Percentiles rank a stretch among this genome's conserved stretches.
Conservation (phyloP, 2,329 filamentous ascomycete species). For the Microdochium paspali region DNA sequence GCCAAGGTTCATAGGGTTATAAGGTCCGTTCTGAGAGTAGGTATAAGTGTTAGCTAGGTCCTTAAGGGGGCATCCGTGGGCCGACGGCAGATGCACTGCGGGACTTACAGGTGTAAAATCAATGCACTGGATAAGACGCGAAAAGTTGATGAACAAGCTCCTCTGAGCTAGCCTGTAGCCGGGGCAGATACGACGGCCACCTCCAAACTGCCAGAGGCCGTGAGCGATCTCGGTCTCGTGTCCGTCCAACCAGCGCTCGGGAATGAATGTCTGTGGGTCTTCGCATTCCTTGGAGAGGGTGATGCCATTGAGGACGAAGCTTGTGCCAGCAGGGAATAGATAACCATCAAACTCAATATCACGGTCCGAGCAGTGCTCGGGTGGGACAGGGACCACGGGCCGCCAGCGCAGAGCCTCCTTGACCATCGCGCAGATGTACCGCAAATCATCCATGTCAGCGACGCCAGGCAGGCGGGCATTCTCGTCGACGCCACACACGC, state of each 20-base stretch:
- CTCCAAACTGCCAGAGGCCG: constrained; percentile 16
- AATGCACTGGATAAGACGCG: constrained; percentile 13
- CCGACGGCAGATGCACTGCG: no score
- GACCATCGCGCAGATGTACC: constrained; percentile 30
- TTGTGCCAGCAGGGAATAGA: constrained; percentile 30
- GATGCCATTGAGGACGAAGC: constrained; percentile 27
- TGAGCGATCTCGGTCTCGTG: constrained; percentile 10
- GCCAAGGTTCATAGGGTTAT: constrained; percentile 4
- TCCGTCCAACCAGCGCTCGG: constrained; percentile 25
- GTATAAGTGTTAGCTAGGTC: no score
- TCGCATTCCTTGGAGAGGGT: constrained; percentile 23
- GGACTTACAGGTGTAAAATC: constrained; percentile 4
- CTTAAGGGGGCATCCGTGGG: no score
- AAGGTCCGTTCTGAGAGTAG: constrained; percentile 4
- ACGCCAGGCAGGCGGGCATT: constrained; percentile 26
- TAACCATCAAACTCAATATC: constrained; percentile 37
- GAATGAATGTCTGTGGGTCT: constrained; percentile 18
- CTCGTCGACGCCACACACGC: constrained; percentile 25
- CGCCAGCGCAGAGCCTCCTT: constrained; percentile 37
- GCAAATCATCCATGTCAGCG: constrained; percentile 26
- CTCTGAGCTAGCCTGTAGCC: constrained; percentile 14
- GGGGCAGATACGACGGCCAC: constrained; percentile 12
- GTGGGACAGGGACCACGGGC: constrained; percentile 25
- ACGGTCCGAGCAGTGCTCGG: constrained; percentile 25
- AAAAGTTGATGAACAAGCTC: constrained; percentile 13